phyloP scores from a whole-genome alignment of 2,329 filamentous ascomycete species.

The Fusarium cicatricum region DNA sequence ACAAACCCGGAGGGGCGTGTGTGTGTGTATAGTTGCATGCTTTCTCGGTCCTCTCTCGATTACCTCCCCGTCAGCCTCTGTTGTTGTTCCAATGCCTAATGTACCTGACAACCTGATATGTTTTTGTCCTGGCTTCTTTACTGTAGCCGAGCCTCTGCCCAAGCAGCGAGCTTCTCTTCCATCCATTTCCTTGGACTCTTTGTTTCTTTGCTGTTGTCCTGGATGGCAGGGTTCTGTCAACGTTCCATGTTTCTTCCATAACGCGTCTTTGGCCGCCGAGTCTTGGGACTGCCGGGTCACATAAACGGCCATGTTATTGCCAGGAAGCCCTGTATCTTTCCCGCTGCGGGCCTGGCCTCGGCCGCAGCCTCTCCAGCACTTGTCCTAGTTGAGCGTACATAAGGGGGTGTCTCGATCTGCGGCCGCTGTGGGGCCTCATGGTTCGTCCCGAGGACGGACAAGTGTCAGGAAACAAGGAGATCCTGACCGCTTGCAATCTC shows the following conservation, averaged over 20 bases:
- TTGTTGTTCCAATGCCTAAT: slow-evolving; percentile 20
- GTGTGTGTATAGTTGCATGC: slow-evolving; percentile 18
- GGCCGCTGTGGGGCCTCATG: slow-evolving; percentile 51
- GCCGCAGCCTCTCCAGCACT: slow-evolving; percentile 32
- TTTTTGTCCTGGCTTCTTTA: slow-evolving; percentile 1
- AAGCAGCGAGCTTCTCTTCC: background rate
- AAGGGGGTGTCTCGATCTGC: slow-evolving; percentile 50
- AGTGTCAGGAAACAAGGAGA: slow-evolving; percentile 48
- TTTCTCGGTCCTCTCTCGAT: slow-evolving; percentile 20
- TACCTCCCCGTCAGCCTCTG: slow-evolving; percentile 20
- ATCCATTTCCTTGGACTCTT: background rate
- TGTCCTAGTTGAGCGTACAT: too few species aligned
- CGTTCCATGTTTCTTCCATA: slow-evolving; percentile 31
- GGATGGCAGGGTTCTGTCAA: slow-evolving; percentile 11
- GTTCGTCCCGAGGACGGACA: slow-evolving; percentile 50
- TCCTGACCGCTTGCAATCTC: slow-evolving; percentile 42
- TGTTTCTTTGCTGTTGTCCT: background rate
- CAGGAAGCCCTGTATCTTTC: slow-evolving; percentile 40
- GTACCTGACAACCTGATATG: slow-evolving; percentile 23
- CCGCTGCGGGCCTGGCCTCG: slow-evolving; percentile 44
- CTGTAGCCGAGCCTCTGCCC: background rate
- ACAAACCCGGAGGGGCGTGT: slow-evolving; percentile 27
- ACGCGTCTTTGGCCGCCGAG: slow-evolving; percentile 15
- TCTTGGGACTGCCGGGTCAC: slow-evolving; percentile 31
- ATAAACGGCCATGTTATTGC: slow-evolving; percentile 40